Base-by-base conservation (phyloP, 164 flowering plant species). In the Stephania yunnanensis region DNA sequence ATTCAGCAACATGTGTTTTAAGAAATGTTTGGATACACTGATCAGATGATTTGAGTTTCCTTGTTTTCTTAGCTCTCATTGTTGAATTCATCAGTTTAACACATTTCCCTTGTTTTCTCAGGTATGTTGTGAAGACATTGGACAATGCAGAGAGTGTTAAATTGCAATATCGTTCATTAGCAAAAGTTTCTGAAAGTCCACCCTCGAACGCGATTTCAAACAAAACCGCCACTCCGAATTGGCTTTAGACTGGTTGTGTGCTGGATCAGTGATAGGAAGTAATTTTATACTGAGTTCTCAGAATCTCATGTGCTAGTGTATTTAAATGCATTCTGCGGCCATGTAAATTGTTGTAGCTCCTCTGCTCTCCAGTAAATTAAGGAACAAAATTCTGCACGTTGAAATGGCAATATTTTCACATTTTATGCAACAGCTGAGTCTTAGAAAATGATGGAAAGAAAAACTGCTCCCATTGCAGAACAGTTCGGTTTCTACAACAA, bases 71-170 rank as follows among this genome's bases (percentile, higher is more conserved):
- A 6, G 15, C n/a, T 10, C 22, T 58, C n/a, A 58, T 1, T 61
- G 20, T n/a, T 61, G 29, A 61, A 61, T 61, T 61, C 25, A 3
- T 61, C 1, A 5, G 22, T 6, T 61, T 19, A 50, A 10, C 66
- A 19, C 20, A 25, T 1, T 25, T 61, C 25, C n/a, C 5, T 71
- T 71, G 48, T 69, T 78, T 36, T 63, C 69, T 46, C 83, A 92
- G 97, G 97, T 95, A 93, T 65, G 97, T 93, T 36, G 97, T 95
- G 46, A 95, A 93, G 87, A 95, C 99, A 66, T 65, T 93, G 81
- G 99, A 95, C 86, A 93, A 92, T 82, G 97, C 97, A 64, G 97
- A 95, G 87, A 91, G 97, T 76, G 97, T 95, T 15, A 95, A 95
- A 76, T 73, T 95, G 87, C 98, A 93, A 78, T 92, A 95, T 84